phyloP scores from a whole-genome alignment of 257 asterid genomes.

The Nicotiana otophora region DNA sequence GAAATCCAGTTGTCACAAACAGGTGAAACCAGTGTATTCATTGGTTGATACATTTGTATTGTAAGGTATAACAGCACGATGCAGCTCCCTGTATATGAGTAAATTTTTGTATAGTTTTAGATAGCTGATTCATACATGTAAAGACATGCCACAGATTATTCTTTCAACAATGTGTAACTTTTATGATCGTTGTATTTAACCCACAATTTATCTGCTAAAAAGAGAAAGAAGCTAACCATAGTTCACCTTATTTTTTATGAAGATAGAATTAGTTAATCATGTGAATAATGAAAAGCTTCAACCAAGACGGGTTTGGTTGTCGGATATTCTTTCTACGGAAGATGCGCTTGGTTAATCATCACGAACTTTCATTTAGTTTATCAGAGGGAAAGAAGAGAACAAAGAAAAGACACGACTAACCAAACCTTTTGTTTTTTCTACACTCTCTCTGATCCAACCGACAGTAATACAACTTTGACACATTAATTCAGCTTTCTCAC shows the following conservation, averaged over 20 bases:
- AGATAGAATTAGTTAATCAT: background rate
- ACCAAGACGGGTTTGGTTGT: background rate
- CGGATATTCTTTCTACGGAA: background rate
- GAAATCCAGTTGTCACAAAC: slow-evolving; percentile 58
- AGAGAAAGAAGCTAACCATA: background rate
- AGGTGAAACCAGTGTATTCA: slow-evolving; percentile 39
- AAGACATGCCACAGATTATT: background rate
- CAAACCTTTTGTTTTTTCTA: background rate
- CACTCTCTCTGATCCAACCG: background rate
- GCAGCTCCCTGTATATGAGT: slow-evolving; percentile 6
- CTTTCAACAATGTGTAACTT: background rate
- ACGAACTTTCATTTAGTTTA: background rate
- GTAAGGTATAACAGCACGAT: background rate
- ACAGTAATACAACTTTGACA: background rate
- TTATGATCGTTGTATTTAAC: background rate
- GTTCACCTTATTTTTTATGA: background rate
- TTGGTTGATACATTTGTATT: slow-evolving; percentile 25
- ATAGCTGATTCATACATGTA: slow-evolving; percentile 13
- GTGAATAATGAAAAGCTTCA: background rate
- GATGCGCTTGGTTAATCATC: background rate
- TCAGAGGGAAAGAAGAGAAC: background rate
- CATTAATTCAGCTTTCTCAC: background rate
- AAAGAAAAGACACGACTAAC: background rate
- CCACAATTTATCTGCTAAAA: background rate
- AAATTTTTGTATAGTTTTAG: slow-evolving; percentile 12